Conservation (phyloP, 192 early-diverging fungal species). For the Gonapodya sp. region DNA sequence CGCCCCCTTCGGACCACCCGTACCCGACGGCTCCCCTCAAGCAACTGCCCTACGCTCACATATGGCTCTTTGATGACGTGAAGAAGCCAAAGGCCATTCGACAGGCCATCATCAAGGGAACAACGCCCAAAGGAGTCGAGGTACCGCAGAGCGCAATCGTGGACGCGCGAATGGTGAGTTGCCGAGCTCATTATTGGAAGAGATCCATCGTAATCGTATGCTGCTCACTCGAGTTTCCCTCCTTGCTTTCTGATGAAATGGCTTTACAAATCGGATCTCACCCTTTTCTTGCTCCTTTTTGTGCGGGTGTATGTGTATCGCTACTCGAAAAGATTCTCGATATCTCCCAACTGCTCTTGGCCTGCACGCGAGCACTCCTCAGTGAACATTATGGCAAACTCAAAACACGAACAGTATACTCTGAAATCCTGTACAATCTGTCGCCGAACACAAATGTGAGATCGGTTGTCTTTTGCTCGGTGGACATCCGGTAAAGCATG, state of each 20-base stretch:
- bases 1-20: neutral
- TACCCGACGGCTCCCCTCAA: neutral
- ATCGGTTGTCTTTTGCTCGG: neutral
- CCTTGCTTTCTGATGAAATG: no score
- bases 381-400: neutral
- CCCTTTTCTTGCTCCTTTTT: no score
- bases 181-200: neutral
- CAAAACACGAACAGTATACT: constrained; percentile 2
- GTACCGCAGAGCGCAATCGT: neutral
- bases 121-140: neutral
- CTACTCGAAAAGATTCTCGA: constrained; percentile 5
- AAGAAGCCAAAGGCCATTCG: neutral
- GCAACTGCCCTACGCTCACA: neutral
- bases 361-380: neutral
- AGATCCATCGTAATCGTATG: neutral
- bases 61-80: neutral
- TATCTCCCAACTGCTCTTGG: neutral
- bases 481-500: no score
- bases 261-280: no score
- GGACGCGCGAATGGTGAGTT: constrained; percentile 7
- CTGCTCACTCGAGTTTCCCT: no score
- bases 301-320: no score
- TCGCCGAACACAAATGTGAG: neutral
- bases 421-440: neutral
- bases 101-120: neutral